phyloP scores from a whole-genome alignment of 1,284 basidiomycete species.

The Moesziomyces globuligerus region DNA sequence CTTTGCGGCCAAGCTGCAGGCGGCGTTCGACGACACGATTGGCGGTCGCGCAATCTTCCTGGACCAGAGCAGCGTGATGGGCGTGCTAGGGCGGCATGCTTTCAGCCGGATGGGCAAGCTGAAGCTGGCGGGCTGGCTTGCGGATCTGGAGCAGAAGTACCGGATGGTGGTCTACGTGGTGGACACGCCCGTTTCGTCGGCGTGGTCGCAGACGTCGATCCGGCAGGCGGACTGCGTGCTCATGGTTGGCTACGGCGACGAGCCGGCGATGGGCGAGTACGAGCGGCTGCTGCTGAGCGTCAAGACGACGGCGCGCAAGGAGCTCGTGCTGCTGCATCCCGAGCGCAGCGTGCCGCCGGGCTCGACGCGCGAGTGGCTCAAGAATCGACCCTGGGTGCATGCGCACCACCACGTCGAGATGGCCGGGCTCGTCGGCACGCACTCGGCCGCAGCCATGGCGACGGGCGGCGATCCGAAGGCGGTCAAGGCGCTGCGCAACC shows the following conservation, averaged over 20 bases:
- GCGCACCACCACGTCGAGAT: constrained; percentile 91
- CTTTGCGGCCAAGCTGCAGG: constrained; percentile 62
- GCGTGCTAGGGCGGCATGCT: constrained; percentile 63
- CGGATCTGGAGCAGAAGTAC: constrained; percentile 64
- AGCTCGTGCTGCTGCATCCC: constrained; percentile 91
- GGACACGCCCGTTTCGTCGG: constrained; percentile 64
- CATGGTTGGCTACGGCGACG: constrained; percentile 85
- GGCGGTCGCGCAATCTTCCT: constrained; percentile 60
- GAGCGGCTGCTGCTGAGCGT: constrained; percentile 85
- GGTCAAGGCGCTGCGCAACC: constrained; percentile 77
- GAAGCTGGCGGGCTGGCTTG: constrained; percentile 66
- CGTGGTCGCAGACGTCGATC: constrained; percentile 65
- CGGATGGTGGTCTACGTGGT: constrained; percentile 65
- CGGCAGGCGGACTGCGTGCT: constrained; percentile 90
- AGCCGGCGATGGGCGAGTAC: constrained; percentile 86
- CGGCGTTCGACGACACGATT: constrained; percentile 61
- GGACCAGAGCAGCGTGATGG: constrained; percentile 65
- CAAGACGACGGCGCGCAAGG: constrained; percentile 97
- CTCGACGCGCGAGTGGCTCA: constrained; percentile 94
- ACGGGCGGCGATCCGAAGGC: constrained; percentile 82
- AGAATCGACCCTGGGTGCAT: constrained; percentile 94
- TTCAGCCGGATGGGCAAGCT: constrained; percentile 67
- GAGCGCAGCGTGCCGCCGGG: constrained; percentile 89
- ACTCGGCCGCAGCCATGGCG: constrained; percentile 41
- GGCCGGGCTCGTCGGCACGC: constrained; percentile 71